phyloP scores from a whole-genome alignment of 495 filamentous ascomycete species.

The Hyaloscypha finlandica region DNA sequence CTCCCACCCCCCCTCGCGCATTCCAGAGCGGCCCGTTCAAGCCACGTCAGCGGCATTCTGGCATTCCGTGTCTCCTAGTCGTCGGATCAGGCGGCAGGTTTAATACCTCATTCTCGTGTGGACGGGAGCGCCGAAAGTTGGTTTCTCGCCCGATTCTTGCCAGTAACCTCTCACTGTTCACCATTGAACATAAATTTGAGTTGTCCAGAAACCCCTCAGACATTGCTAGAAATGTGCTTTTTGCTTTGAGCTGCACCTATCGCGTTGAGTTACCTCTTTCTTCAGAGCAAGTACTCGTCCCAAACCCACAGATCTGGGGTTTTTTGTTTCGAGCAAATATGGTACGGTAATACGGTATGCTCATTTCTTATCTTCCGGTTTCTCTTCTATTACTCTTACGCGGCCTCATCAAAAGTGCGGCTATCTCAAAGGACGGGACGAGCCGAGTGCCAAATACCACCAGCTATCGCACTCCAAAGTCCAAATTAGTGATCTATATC shows the following conservation, averaged over 20 bases:
- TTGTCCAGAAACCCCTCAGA: not conserved
- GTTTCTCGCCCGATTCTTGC: not conserved
- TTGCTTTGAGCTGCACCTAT: not conserved
- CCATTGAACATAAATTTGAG: not conserved
- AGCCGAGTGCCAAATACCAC: not conserved
- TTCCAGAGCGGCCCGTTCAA: conserved; percentile 16
- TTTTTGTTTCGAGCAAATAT: not conserved
- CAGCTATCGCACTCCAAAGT: not conserved
- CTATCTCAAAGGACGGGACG: not conserved
- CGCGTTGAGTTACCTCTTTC: not conserved
- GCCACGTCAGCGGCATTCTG: not conserved
- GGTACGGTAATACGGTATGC: not conserved
- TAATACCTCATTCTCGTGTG: not conserved
- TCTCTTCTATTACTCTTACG: not conserved
- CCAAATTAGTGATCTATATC: not conserved
- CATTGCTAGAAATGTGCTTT: not conserved
- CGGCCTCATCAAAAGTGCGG: not conserved
- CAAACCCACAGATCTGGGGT: not conserved
- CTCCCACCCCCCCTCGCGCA: conserved; percentile 1
- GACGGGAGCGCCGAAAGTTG: not conserved
- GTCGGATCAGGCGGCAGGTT: not conserved
- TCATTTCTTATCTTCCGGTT: not conserved
- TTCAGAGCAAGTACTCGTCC: not conserved
- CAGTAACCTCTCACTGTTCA: too few relatives aligned
- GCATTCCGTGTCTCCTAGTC: not conserved